Evolutionary conservation across 371 early-diverging fungal species (phyloP), one percentile per base, ranked within the genome.

Genomic region (Actinomortierella ambigua): DNA sequence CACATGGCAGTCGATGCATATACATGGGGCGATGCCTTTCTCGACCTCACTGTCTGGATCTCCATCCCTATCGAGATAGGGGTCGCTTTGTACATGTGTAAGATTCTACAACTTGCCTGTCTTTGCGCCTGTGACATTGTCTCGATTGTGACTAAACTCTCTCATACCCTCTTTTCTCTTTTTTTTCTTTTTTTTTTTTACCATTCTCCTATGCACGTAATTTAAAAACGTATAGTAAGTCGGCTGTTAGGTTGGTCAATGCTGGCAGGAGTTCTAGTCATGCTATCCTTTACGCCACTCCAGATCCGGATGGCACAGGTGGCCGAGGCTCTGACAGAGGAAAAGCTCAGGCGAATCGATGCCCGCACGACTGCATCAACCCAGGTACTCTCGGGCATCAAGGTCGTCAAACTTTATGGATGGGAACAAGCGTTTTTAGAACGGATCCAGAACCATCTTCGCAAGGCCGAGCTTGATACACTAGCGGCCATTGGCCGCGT

Each of bases 1-100:
- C 69, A 59, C 15, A 69, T 69, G 69, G 48, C 63, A 8, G 63
- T 63, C 14, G 68, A 68, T 55, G 68, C 59, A 15, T 63, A 69
- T 15, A 53, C 51, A 18, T 69, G 63, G 63, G 50, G 59, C 52
- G 69, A 69, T 8, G 52, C 46, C 1, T 18, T 69, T 14, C 52
- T 63, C 0, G 22, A 40, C 23, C 47, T 69, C 2, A 63, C 63
- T 3, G 41, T 51, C n/a, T 69, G 63, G 63, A 48, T 69, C 18
- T 49, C 51, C 5, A 63, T 69, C 18, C 63, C 69, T 6, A n/a
- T 52, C 0, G 66, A 65, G 42, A 59, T 65, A 40, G 46, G 26
- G 8, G 9, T 56, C 18, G 66, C 56, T n/a, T 2, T 65, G 2
- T 52, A 46, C 39, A 40, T 55, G 6, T 34, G 11, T 34, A 34